Evolutionary conservation across 192 early-diverging fungal genomes (phyloP).

Genomic region (Fimicolochytrium jonesii): DNA sequence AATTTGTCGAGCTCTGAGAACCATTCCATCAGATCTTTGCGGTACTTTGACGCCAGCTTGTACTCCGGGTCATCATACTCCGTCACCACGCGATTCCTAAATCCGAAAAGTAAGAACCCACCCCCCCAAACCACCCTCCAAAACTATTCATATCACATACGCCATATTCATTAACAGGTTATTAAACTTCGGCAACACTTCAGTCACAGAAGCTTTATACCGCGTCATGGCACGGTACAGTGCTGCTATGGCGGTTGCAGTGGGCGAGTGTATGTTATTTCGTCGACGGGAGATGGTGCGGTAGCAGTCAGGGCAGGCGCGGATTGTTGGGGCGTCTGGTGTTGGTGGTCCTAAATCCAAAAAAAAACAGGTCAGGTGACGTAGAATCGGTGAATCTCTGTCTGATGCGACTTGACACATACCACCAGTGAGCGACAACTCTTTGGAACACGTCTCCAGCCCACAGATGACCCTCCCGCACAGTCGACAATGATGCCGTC

Average conservation of each 20-base stretch:
- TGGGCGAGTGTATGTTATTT: too few species aligned
- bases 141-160: too few species aligned
- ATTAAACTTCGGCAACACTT: constrained; percentile 44
- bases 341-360: too few species aligned
- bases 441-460: constrained; percentile 12
- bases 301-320: too few species aligned
- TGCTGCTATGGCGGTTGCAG: background rate
- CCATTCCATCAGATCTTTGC: constrained; percentile 44
- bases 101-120: too few species aligned
- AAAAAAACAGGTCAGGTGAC: too few species aligned
- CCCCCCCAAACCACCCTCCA: too few species aligned
- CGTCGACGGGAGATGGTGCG: too few species aligned
- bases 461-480: constrained; percentile 50
- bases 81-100: constrained; percentile 21
- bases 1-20: constrained; percentile 48
- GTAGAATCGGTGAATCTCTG: too few species aligned
- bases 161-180: constrained; percentile 31
- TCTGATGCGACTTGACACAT: too few species aligned
- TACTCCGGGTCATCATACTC: constrained; percentile 39
- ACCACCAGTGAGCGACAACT: too few species aligned
- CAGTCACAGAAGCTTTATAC: constrained; percentile 28
- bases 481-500: constrained; percentile 52
- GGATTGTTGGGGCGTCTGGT: too few species aligned
- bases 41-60: constrained; percentile 30
- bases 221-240: constrained; percentile 20